Conservation (phyloP, 2,329 filamentous ascomycete genomes). For the Beauveria brongniartii region DNA sequence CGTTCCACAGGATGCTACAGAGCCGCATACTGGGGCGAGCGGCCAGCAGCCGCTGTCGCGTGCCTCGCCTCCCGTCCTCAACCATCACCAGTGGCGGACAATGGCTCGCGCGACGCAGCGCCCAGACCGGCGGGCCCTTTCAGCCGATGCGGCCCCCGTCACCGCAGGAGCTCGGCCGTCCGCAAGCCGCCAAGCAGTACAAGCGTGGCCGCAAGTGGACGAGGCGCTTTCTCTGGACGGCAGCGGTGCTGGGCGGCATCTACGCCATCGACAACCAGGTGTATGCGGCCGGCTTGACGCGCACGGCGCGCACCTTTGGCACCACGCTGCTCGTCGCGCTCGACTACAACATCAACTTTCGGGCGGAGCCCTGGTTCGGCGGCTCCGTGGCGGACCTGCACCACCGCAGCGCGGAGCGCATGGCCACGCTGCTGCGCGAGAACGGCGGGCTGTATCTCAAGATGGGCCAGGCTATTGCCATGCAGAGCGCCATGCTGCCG, state of each 20-base stretch:
- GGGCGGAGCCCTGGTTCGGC: conserved; percentile 65
- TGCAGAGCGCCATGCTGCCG: conserved; percentile 91
- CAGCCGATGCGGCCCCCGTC: conserved; percentile 67
- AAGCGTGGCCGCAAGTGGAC: conserved; percentile 63
- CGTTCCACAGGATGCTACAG: conserved; percentile 1
- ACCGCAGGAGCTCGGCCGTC: conserved; percentile 68
- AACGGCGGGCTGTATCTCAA: conserved; percentile 96
- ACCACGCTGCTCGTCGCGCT: conserved; percentile 72
- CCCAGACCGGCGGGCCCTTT: conserved; percentile 37
- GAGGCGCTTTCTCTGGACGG: conserved; percentile 61
- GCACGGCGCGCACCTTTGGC: conserved; percentile 74
- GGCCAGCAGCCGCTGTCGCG: conserved; percentile 7
- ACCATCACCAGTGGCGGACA: not conserved
- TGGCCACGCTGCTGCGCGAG: conserved; percentile 70
- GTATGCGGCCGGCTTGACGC: conserved; percentile 71
- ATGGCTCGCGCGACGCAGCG: conserved; percentile 15
- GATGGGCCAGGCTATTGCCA: conserved; percentile 95
- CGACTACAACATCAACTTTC: conserved; percentile 97
- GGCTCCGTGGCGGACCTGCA: conserved; percentile 72
- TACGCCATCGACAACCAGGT: conserved; percentile 65
- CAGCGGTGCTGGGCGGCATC: conserved; percentile 48
- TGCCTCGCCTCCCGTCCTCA: not conserved
- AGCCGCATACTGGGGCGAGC: not conserved
- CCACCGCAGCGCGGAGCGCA: conserved; percentile 69
- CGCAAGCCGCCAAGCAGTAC: conserved; percentile 63